Conservation (phyloP, 306 rosid species). For the Cucurbita maxima region DNA sequence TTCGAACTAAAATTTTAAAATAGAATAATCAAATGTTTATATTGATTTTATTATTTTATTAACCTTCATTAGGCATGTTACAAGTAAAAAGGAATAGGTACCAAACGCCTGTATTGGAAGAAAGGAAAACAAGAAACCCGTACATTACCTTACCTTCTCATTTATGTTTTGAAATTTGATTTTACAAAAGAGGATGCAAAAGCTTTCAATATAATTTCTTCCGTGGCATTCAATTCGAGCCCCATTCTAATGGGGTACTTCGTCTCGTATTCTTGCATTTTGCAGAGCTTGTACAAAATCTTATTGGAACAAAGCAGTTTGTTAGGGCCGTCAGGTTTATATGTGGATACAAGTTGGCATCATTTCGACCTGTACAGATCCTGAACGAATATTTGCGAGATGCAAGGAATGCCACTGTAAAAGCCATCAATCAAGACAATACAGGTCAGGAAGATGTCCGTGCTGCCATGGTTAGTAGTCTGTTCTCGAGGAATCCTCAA, state of each 20-base stretch:
- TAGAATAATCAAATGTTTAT: too few relatives aligned
- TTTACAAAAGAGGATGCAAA: background rate
- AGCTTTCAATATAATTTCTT: too few relatives aligned
- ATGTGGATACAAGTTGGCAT: constrained; percentile 31
- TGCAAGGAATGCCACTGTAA: background rate
- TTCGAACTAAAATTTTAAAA: too few relatives aligned
- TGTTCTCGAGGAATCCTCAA: background rate
- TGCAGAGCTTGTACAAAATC: constrained; percentile 29
- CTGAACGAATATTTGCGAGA: constrained; percentile 13
- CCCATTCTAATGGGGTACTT: background rate
- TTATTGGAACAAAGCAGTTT: constrained; percentile 20
- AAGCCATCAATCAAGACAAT: background rate
- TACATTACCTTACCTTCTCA: background rate
- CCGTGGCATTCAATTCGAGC: too few relatives aligned
- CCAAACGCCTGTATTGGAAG: background rate
- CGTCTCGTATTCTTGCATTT: background rate
- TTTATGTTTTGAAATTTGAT: background rate
- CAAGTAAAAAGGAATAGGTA: background rate
- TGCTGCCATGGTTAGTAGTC: background rate
- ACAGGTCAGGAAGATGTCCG: constrained; percentile 17
- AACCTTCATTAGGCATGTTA: too few relatives aligned
- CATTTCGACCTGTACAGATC: constrained; percentile 23
- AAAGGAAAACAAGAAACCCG: background rate
- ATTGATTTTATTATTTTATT: too few relatives aligned
- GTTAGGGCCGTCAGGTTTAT: constrained; percentile 42